Evolutionary conservation across 1,284 basidiomycete genomes (phyloP), one percentile per base, ranked within the genome.

Genomic region (Irpex lacteus): DNA sequence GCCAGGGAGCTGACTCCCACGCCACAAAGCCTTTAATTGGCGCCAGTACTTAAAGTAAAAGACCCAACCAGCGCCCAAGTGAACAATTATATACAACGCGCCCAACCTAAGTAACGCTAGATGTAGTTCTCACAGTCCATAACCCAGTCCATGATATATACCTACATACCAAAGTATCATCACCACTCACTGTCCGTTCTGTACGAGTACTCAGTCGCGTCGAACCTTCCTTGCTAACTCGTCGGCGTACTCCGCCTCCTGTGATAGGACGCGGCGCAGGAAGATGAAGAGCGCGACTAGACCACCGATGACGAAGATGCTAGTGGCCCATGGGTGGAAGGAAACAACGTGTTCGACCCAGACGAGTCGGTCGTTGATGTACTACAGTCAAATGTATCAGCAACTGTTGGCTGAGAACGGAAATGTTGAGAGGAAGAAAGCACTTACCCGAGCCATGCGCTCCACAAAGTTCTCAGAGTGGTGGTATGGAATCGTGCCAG

Each of bases 391-490:
- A n/a, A n/a, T n/a, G n/a, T n/a, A n/a, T n/a, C n/a, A n/a, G n/a
- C n/a, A n/a, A n/a, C n/a, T n/a, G n/a, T n/a, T n/a, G n/a, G n/a
- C n/a, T n/a, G n/a, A n/a, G n/a, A n/a, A n/a, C n/a, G n/a, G n/a
- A n/a, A n/a, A n/a, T 6, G 32, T 6, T 4, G 40, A 47, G n/a
- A 47, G n/a, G 7, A 4, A 47, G n/a, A 19, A 7, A 19, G 11
- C 52, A 81, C 88, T 21, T 70, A 92, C 91, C 64, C 87, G 77
- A 1, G 88, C 84, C n/a, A 82, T 70, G 40, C 91, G 81, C 72
- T 94, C 91, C 18, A 91, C 70, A 6, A 82, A 60, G 69, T 87
- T 92, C 71, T 90, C 90, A 1, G 91, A 92, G 65, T 91, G 76
- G 70, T 88, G 89, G 60, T 85, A 82, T 7, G 72, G 65, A 0